These are phyloP conservation scores for Irpex sp. DNA, from an alignment of 1,284 basidiomycete species.

Conservation along the genomic window DNA sequence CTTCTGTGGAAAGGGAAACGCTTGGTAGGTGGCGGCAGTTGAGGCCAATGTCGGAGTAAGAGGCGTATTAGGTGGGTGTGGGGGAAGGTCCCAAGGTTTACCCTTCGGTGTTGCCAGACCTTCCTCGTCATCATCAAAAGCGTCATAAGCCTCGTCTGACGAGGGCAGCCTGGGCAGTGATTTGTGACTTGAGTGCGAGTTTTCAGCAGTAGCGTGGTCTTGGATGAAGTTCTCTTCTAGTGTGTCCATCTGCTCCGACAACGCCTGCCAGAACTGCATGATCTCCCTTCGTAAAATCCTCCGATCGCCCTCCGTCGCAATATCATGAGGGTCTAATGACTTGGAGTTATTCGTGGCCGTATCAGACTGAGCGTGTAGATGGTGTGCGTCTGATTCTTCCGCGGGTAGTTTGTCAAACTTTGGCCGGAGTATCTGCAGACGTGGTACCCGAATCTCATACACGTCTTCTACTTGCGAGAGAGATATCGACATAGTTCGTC, in stretches of 20 bases:
- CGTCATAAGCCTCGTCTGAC: slow-evolving; percentile 42
- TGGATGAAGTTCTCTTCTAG: slow-evolving; percentile 41
- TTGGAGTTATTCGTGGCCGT: background rate
- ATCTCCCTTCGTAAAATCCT: slow-evolving; percentile 54
- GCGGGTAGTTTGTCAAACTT: slow-evolving; percentile 18
- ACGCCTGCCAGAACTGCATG: slow-evolving; percentile 59
- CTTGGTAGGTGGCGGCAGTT: slow-evolving; percentile 9
- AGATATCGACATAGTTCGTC: slow-evolving; percentile 42
- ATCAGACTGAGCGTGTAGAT: background rate
- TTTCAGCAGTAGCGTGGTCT: slow-evolving; percentile 20
- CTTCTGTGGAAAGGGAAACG: slow-evolving; percentile 8
- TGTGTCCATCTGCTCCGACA: slow-evolving; percentile 56
- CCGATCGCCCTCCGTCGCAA: slow-evolving; percentile 37
- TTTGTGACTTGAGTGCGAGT: slow-evolving; percentile 30
- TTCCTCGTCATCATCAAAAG: slow-evolving; percentile 26
- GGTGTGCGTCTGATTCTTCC: background rate
- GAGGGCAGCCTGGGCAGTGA: slow-evolving; percentile 56
- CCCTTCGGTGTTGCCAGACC: slow-evolving; percentile 24
- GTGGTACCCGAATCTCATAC: slow-evolving; percentile 57
- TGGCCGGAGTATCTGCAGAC: slow-evolving; percentile 48
- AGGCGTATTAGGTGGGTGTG: slow-evolving; percentile 21
- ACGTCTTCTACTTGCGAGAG: slow-evolving; percentile 48
- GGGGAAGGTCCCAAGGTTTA: slow-evolving; percentile 10
- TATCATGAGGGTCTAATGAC: background rate
- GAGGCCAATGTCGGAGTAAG: slow-evolving; percentile 6